These are phyloP conservation scores for Tephrocybe sp. DNA, from an alignment of 768 basidiomycete species.

Conservation along the genomic window DNA sequence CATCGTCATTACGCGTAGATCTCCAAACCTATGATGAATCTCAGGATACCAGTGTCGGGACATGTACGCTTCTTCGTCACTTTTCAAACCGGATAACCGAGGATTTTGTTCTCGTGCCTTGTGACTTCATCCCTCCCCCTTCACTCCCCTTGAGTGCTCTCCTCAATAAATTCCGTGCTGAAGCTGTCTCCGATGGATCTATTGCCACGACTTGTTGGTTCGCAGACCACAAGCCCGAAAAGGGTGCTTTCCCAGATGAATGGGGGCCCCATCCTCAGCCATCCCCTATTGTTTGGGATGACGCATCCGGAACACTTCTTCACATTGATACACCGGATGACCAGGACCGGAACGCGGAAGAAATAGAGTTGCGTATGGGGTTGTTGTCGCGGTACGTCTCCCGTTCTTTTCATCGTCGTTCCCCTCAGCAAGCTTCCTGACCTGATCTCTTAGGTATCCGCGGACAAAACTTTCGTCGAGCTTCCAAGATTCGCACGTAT, in stretches of 20 bases:
- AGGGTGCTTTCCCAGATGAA: slow-evolving; percentile 58
- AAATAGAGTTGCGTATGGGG: slow-evolving; percentile 74
- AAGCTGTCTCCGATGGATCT: slow-evolving; percentile 60
- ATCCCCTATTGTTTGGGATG: slow-evolving; percentile 68
- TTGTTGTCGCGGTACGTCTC: slow-evolving; percentile 76
- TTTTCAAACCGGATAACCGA: slow-evolving; percentile 74
- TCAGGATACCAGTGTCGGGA: slow-evolving; percentile 63
- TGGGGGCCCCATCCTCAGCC: slow-evolving; percentile 54
- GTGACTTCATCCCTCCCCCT: slow-evolving; percentile 84
- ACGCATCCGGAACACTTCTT: slow-evolving; percentile 61
- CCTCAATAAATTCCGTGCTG: slow-evolving; percentile 81
- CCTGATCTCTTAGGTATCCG: slow-evolving; percentile 59
- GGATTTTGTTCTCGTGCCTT: slow-evolving; percentile 89
- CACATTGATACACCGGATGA: slow-evolving; percentile 74
- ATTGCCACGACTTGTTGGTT: slow-evolving; percentile 73
- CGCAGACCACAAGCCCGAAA: slow-evolving; percentile 48
- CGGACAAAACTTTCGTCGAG: slow-evolving; percentile 64
- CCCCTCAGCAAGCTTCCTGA: slow-evolving; percentile 3
- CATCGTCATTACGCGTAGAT: slow-evolving; percentile 70
- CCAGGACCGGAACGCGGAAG: slow-evolving; percentile 65
- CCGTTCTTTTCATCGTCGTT: slow-evolving; percentile 13
- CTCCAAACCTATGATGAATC: slow-evolving; percentile 81
- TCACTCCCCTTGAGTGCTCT: slow-evolving; percentile 67
- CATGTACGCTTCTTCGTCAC: slow-evolving; percentile 73
- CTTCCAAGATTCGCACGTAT: slow-evolving; percentile 87